Conservation (phyloP, 2,329 filamentous ascomycete species). For the Nothophaeocryptopus gaeumannii region DNA sequence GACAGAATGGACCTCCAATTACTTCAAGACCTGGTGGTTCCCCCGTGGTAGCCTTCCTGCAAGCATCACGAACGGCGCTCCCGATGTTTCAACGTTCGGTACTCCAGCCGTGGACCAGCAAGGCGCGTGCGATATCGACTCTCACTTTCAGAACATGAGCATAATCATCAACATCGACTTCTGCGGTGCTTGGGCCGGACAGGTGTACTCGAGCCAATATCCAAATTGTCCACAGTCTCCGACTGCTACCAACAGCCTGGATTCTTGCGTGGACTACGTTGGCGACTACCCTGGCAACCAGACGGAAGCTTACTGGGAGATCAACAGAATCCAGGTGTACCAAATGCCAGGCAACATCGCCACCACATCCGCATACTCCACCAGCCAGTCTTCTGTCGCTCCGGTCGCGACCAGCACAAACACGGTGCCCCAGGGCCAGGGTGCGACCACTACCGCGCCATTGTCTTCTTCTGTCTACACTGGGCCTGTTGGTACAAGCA, state of each 20-base stretch:
- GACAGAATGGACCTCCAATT: constrained; percentile 36
- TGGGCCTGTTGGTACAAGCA: constrained; percentile 25
- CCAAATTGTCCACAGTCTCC: constrained; percentile 30
- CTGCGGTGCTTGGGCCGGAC: constrained; percentile 39
- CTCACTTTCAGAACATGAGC: constrained; percentile 38
- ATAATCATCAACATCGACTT: constrained; percentile 43
- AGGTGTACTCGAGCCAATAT: constrained; percentile 29
- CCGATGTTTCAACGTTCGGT: constrained; percentile 62
- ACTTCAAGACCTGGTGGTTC: constrained; percentile 38
- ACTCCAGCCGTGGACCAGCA: constrained; percentile 62
- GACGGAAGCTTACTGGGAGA: constrained; percentile 40
- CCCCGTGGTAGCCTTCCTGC: constrained; percentile 33
- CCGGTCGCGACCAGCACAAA: constrained; percentile 20
- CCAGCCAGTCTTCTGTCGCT: constrained; percentile 26
- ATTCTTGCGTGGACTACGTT: constrained; percentile 35
- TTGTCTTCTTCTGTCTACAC: constrained; percentile 26
- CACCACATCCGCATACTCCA: constrained; percentile 28
- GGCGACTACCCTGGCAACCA: constrained; percentile 34
- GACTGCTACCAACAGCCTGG: constrained; percentile 16
- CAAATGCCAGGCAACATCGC: constrained; percentile 30
- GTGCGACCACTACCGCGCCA: constrained; percentile 22
- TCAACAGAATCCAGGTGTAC: constrained; percentile 42
- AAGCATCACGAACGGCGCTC: constrained; percentile 46
- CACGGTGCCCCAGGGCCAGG: constrained; percentile 28
- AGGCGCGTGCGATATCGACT: constrained; percentile 38